These are phyloP conservation scores for Groenewaldozyma tartarivorans DNA, from an alignment of 805 yeast species.

Conservation along the genomic window DNA sequence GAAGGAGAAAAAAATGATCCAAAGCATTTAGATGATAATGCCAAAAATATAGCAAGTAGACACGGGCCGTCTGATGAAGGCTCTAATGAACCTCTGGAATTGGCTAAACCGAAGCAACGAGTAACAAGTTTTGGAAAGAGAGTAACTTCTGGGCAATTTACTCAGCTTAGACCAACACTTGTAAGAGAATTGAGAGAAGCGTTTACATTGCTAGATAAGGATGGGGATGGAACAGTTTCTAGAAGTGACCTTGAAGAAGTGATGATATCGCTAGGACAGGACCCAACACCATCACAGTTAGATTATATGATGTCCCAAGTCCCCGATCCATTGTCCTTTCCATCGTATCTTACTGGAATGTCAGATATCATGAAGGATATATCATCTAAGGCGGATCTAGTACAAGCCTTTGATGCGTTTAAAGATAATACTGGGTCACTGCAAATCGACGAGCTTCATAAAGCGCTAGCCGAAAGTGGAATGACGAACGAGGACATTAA, in stretches of 20 bases:
- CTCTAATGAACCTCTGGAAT: not conserved
- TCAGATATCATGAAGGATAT: conserved; percentile 44
- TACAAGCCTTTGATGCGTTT: conserved; percentile 52
- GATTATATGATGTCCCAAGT: conserved; percentile 38
- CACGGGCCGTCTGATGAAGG: too few species aligned
- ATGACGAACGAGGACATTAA: conserved; percentile 34
- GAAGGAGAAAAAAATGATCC: too few species aligned
- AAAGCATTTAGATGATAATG: too few species aligned
- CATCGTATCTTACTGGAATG: conserved; percentile 57
- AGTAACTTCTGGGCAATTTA: conserved; percentile 25
- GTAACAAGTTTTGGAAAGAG: not conserved
- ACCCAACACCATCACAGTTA: conserved; percentile 33
- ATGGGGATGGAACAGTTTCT: conserved; percentile 51
- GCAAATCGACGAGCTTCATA: conserved; percentile 39
- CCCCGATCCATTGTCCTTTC: conserved; percentile 43
- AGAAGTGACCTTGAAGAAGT: conserved; percentile 35
- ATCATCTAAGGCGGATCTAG: conserved; percentile 42
- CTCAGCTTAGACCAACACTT: conserved; percentile 49
- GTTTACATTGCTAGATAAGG: conserved; percentile 72
- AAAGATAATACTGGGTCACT: conserved; percentile 31
- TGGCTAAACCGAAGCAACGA: not conserved
- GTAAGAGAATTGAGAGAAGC: conserved; percentile 61
- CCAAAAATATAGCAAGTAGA: too few species aligned
- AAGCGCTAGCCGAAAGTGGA: conserved; percentile 40
- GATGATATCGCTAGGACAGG: conserved; percentile 33